Base-by-base conservation (phyloP, 768 basidiomycete genomes). In the Bullera alba region DNA sequence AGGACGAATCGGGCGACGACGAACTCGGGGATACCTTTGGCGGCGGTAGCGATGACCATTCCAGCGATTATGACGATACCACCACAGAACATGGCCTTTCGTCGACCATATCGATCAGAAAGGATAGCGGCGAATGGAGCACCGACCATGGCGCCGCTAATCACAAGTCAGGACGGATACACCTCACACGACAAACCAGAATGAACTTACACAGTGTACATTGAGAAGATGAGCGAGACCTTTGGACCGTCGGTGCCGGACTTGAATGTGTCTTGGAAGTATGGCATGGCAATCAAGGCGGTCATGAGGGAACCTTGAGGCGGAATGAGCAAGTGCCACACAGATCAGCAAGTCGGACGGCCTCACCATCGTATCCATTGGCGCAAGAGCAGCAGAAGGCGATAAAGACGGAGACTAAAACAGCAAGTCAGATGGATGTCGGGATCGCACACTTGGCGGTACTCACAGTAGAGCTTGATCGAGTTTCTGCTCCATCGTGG, bases 1-100 rank as follows among this genome's bases (percentile, higher is more conserved):
- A 81, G 72, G 38, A 79, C 69, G 54, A 68, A 66, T 38, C 59
- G 38, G 7, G 12, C 38, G 38, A 22, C 38, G 8, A 39, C 19
- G 38, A 39, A 21, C 19, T 14, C 8, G 8, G 8, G 12, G 38
- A 22, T 19, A 14, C 19, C 12, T 22, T 51, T 14, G 21, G 8
- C 14, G 19, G 38, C 19, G 38, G 38, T 21, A 39, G 14, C 38
- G 38, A 39, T 22, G 12, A 22, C 21, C 38, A 39, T 74, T 23
- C 79, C 79, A 71, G 50, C 25, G 35, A 54, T 43, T 37, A 54
- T 59, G 34, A 50, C 37, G 12, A 39, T n/a, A 45, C 49, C 51
- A 45, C 70, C 70, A 37, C 50, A 38, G 46, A 65, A 61, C 67
- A 69, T 69, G n/a, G 57, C 70, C n/a, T 48, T 60, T 10, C 67